These are phyloP conservation scores for Acer campestre DNA, from an alignment of 345 rosid species.

Conservation along the genomic window DNA sequence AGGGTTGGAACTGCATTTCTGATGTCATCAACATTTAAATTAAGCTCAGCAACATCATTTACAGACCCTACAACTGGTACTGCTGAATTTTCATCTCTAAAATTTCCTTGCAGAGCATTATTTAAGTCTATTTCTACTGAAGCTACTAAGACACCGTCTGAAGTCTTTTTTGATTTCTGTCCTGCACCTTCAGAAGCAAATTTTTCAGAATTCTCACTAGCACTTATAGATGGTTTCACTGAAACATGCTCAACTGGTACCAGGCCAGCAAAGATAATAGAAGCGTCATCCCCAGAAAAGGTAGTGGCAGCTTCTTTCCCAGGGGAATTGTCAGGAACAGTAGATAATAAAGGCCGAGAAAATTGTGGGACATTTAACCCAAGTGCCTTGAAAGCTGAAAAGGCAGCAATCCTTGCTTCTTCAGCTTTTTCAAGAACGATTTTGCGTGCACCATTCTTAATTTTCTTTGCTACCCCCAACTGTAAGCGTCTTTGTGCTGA, in stretches of 20 bases:
- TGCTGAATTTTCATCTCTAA: slow-evolving; percentile 31
- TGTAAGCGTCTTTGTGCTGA: slow-evolving; percentile 77
- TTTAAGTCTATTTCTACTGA: slow-evolving; percentile 39
- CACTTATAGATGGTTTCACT: slow-evolving; percentile 33
- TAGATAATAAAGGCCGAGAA: slow-evolving; percentile 48
- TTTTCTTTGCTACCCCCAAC: slow-evolving; percentile 89
- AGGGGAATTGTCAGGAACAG: slow-evolving; percentile 36
- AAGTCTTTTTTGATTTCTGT: slow-evolving; percentile 34
- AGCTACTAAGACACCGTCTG: slow-evolving; percentile 40
- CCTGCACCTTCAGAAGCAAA: slow-evolving; percentile 34
- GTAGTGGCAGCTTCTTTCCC: slow-evolving; percentile 36
- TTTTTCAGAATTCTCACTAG: slow-evolving; percentile 32
- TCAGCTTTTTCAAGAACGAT: slow-evolving; percentile 97
- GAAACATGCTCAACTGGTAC: slow-evolving; percentile 35
- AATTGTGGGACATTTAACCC: slow-evolving; percentile 72
- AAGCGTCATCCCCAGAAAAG: slow-evolving; percentile 33
- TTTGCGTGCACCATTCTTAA: slow-evolving; percentile 90
- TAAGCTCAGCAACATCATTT: slow-evolving; percentile 24
- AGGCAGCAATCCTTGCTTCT: slow-evolving; percentile 94
- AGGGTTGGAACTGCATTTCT: slow-evolving; percentile 21
- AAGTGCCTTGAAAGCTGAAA: slow-evolving; percentile 86
- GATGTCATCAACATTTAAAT: slow-evolving; percentile 20
- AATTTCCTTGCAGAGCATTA: slow-evolving; percentile 22
- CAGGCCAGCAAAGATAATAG: slow-evolving; percentile 28
- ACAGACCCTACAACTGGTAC: slow-evolving; percentile 31